Evolutionary conservation across 495 filamentous ascomycete genomes (phyloP).

Genomic region (Stereocaulon alpinum): DNA sequence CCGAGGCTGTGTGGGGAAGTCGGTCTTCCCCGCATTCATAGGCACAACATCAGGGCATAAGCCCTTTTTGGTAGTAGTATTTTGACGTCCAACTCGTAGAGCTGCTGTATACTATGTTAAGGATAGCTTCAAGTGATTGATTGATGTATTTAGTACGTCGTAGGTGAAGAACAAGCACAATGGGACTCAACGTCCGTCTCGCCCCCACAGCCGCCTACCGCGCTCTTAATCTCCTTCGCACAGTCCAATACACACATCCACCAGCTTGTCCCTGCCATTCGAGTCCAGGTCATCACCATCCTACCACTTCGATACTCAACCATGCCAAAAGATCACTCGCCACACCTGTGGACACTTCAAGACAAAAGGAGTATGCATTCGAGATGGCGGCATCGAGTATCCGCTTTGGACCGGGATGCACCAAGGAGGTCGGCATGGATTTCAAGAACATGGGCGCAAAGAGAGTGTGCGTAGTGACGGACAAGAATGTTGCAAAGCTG

Average conservation of each 20-base stretch:
- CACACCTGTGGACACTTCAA: constrained; percentile 58
- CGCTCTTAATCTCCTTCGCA: constrained; percentile 73
- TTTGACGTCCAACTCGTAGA: background rate
- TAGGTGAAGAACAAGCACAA: constrained; percentile 3
- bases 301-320: constrained; percentile 37
- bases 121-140: background rate
- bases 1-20: constrained; percentile 3
- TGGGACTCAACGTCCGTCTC: constrained; percentile 38
- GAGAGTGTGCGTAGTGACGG: constrained; percentile 84
- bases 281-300: constrained; percentile 61
- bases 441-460: constrained; percentile 81
- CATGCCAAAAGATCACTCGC: constrained; percentile 54
- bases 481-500: constrained; percentile 64
- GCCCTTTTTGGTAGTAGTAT: background rate
- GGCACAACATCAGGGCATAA: background rate
- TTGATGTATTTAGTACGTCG: background rate
- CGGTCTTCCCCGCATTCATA: constrained; percentile 3
- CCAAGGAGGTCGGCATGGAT: constrained; percentile 98
- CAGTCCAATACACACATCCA: constrained; percentile 83
- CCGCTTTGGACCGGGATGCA: constrained; percentile 87
- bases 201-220: constrained; percentile 58
- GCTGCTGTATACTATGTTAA: background rate
- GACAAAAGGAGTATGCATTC: constrained; percentile 93
- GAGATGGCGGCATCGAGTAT: constrained; percentile 93
- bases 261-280: constrained; percentile 88